phyloP scores from a whole-genome alignment of 1,284 basidiomycete species.

The Boletus holoroseus region DNA sequence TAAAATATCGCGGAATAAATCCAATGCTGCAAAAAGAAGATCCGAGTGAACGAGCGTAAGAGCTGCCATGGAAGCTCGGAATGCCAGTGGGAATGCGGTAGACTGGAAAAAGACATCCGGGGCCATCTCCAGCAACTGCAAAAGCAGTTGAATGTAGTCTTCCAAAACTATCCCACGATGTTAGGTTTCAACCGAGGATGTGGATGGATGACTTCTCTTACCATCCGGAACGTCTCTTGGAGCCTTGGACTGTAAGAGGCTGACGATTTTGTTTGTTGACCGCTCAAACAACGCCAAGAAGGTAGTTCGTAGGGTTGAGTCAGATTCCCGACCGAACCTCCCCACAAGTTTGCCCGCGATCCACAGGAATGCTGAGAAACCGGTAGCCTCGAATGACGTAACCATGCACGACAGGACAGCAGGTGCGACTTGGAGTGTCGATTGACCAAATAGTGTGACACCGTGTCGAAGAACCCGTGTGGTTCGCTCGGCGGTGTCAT shows the following conservation, averaged over 20 bases:
- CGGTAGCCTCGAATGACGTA: conserved; percentile 73
- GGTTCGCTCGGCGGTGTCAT: conserved; percentile 78
- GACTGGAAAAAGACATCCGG: conserved; percentile 80
- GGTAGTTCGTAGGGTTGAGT: conserved; percentile 46
- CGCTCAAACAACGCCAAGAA: conserved; percentile 70
- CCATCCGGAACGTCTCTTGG: conserved; percentile 79
- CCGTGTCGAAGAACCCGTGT: conserved; percentile 86
- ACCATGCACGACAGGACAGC: conserved; percentile 74
- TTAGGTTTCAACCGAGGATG: neutral
- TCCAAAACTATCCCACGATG: conserved; percentile 70
- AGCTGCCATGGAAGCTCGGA: conserved; percentile 70
- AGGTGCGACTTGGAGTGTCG: conserved; percentile 65
- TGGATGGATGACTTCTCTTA: conserved; percentile 33
- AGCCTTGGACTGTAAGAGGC: conserved; percentile 59
- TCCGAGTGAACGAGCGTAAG: conserved; percentile 78
- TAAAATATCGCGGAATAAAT: conserved; percentile 70
- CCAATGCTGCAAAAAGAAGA: conserved; percentile 75
- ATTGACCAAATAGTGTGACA: conserved; percentile 72
- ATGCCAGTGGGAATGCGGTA: conserved; percentile 66
- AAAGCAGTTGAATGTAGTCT: conserved; percentile 85
- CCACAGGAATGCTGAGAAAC: conserved; percentile 90
- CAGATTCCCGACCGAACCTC: conserved; percentile 64
- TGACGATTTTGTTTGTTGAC: conserved; percentile 65
- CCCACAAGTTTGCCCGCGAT: conserved; percentile 81
- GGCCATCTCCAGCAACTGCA: conserved; percentile 61